A percentile compares a stretch with the other conserved stretches of the same genome.
These are phyloP conservation scores for Chaetomium fimeti DNA, from an alignment of 495 filamentous ascomycete genomes.

Conservation along the genomic window DNA sequence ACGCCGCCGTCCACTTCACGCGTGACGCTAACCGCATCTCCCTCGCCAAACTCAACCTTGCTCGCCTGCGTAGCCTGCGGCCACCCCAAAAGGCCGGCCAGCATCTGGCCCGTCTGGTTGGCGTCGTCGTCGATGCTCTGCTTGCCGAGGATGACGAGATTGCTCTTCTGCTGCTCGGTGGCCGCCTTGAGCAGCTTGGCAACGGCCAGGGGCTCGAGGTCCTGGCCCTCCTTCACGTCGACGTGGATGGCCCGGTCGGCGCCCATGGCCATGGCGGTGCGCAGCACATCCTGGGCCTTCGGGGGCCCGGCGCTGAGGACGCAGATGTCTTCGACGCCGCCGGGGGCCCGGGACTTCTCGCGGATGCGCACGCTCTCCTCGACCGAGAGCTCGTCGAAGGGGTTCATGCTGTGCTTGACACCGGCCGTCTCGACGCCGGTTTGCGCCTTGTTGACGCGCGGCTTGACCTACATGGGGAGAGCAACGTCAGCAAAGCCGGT, in stretches of 20 bases:
- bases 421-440: slow-evolving; percentile 88
- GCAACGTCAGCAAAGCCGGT: slow-evolving; percentile 7
- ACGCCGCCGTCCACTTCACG: slow-evolving; percentile 94
- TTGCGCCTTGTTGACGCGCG: slow-evolving; percentile 92
- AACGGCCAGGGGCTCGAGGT: slow-evolving; percentile 83
- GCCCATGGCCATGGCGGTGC: slow-evolving; percentile 98
- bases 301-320: slow-evolving; percentile 82
- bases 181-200: slow-evolving; percentile 82
- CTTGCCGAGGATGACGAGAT: slow-evolving; percentile 91
- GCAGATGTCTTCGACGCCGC: slow-evolving; percentile 79
- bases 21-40: slow-evolving; percentile 64
- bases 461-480: slow-evolving; percentile 74
- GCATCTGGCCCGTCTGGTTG: slow-evolving; percentile 96
- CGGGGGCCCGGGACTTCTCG: slow-evolving; percentile 63
- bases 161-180: slow-evolving; percentile 76
- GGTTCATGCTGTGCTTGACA: slow-evolving; percentile 98
- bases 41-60: slow-evolving; percentile 69
- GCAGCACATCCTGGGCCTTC: slow-evolving; percentile 81
- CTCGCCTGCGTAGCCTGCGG: slow-evolving; percentile 89
- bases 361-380: slow-evolving; percentile 94
- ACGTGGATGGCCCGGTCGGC: slow-evolving; percentile 89
- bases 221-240: slow-evolving; percentile 62
- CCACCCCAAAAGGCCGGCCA: slow-evolving; percentile 90
- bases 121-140: slow-evolving; percentile 97
- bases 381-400: slow-evolving; percentile 96